Evolutionary conservation across 805 yeast species (phyloP), one percentile per base, ranked within the genome.

Genomic region (Starmerella davenportii): DNA sequence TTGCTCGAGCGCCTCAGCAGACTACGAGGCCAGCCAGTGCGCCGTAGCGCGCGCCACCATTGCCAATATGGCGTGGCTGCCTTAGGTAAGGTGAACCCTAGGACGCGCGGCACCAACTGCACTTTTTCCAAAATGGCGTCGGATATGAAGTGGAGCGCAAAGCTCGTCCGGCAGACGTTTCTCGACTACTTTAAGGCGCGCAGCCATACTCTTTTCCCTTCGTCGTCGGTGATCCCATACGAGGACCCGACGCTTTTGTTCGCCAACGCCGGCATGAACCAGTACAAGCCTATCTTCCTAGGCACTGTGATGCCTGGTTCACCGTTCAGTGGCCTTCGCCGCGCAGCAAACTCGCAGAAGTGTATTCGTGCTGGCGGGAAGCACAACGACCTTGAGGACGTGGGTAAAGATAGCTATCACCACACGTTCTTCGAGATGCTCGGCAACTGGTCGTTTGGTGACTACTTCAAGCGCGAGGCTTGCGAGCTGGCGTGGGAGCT

Each of bases 391-490:
- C 72, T 90, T 56, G 99, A 90, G 58, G 99, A 90, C 61, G 99
- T 90, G 36, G 99, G 99, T 47, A 75, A 79, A 55, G 99, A 90
- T 62, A 81, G 93, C 40, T 90, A 90, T 57, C 99, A 90, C 60
- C 99, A 90, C 61, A 90, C 99, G 15, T 92, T 92, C 57, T 90
- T 90, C 52, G 99, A 90, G 65, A 90, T 90, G 99, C 71, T 90
- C 62, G 99, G 99, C 54, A 90, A 90, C 68, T 90, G 99, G 99
- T 90, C 98, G 5, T 90, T 90, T 61, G 99, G 99, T 53, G 98
- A 90, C 62, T 90, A 90, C 59, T 90, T 90, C 74, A 90, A 90
- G 61, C 72, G 78, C 52, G 98, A 84, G 56, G 96, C 96, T 38
- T 77, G 85, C 53, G 62, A 63, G 7, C 80, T 69, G 64, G 75